phyloP scores from a whole-genome alignment of 257 asterid genomes.

The Jasminum sambac region DNA sequence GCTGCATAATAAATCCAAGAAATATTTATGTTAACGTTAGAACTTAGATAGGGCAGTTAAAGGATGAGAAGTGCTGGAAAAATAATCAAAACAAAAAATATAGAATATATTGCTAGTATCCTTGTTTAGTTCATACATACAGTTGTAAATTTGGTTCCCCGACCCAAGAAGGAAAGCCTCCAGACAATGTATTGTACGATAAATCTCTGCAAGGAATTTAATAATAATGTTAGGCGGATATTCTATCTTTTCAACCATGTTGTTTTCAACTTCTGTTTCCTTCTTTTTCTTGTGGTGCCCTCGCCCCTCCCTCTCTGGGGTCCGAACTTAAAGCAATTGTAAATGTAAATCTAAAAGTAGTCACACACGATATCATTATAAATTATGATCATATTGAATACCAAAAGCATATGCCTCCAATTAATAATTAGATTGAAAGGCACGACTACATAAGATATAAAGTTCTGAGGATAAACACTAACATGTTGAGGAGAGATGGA shows the following conservation, averaged over 20 bases:
- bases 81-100: background rate
- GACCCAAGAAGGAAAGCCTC: conserved; percentile 50
- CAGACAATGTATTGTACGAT: conserved; percentile 49
- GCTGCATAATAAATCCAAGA: conserved; percentile 34
- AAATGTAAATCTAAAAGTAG: too few species aligned
- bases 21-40: background rate
- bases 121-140: conserved; percentile 13
- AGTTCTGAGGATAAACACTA: conserved; percentile 15
- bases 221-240: background rate
- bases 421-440: background rate
- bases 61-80: background rate
- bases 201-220: conserved; percentile 35
- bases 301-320: too few species aligned
- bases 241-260: background rate
- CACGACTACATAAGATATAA: background rate
- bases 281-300: background rate
- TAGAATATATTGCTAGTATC: background rate
- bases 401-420: background rate
- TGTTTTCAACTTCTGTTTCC: background rate
- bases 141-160: conserved; percentile 36
- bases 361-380: background rate
- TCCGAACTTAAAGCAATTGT: background rate
- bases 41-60: background rate
- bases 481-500: conserved; percentile 40
- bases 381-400: background rate